Conservation (phyloP, 2,329 filamentous ascomycete species). For the Cryphonectria carpinicola region DNA sequence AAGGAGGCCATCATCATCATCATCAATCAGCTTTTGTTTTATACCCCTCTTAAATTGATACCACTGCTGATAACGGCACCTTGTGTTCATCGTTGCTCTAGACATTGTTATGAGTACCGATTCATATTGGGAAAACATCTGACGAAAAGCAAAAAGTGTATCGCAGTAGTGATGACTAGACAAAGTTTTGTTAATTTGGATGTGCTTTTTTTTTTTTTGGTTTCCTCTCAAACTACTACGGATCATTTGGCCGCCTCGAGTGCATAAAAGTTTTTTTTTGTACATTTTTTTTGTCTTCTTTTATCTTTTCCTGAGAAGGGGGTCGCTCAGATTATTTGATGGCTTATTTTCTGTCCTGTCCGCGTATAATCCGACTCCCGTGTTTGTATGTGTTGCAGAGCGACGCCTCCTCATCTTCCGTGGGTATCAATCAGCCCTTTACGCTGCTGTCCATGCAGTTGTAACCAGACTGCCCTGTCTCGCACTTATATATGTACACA, state of each 20-base stretch:
- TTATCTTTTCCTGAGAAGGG: not conserved
- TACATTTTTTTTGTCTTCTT: not conserved
- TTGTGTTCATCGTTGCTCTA: not conserved
- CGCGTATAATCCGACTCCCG: not conserved
- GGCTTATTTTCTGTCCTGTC: not conserved
- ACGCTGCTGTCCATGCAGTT: not conserved
- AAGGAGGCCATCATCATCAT: not conserved
- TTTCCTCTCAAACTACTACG: not conserved
- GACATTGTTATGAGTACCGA: not conserved
- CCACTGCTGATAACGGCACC: not conserved
- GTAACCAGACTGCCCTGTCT: not conserved
- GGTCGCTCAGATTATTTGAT: not conserved
- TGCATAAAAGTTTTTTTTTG: not conserved
- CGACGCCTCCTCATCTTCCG: constrained; percentile 4
- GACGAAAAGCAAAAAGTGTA: not conserved
- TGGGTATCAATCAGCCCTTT: constrained; percentile 14
- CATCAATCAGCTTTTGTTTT: not conserved
- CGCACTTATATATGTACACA: constrained; percentile 3
- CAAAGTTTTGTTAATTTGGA: not conserved
- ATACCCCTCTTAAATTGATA: not conserved
- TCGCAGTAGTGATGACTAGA: not conserved
- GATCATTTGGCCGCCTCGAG: not conserved
- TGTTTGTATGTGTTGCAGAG: not conserved
- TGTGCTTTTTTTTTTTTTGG: no score
- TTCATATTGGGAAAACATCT: not conserved